Conservation (phyloP, 805 yeast genomes). For the Wickerhamomyces bisporus region DNA sequence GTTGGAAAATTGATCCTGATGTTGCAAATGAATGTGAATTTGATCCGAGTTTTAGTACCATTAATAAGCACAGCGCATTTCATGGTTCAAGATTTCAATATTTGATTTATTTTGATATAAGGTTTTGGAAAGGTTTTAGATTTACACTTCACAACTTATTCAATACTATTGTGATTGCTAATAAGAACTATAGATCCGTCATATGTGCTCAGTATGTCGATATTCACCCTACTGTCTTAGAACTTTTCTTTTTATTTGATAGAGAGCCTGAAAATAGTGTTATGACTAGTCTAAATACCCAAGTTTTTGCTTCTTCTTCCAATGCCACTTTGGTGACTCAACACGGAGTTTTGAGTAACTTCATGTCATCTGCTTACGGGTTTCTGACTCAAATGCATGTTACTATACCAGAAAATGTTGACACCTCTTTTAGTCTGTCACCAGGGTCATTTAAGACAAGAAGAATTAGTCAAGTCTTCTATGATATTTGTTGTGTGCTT, state of each 20-base stretch:
- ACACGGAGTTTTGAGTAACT: slow-evolving; percentile 60
- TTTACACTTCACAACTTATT: slow-evolving; percentile 55
- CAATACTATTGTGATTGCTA: slow-evolving; percentile 59
- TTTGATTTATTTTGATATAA: slow-evolving; percentile 50
- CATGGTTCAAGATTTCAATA: slow-evolving; percentile 39
- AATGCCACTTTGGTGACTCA: slow-evolving; percentile 58
- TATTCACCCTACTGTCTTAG: slow-evolving; percentile 69
- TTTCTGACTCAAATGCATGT: slow-evolving; percentile 53
- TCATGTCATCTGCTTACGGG: slow-evolving; percentile 58
- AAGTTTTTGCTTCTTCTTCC: slow-evolving; percentile 72
- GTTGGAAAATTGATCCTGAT: slow-evolving; percentile 43
- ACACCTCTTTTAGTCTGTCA: slow-evolving; percentile 18
- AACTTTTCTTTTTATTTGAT: slow-evolving; percentile 62
- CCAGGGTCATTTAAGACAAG: slow-evolving; percentile 49
- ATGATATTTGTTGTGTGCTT: slow-evolving; percentile 73
- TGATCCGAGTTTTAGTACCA: slow-evolving; percentile 13
- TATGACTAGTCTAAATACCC: slow-evolving; percentile 69
- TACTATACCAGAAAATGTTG: slow-evolving; percentile 37
- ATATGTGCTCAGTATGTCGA: slow-evolving; percentile 79
- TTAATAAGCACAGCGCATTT: slow-evolving; percentile 14
- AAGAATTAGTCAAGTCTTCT: slow-evolving; percentile 71
- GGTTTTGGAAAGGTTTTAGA: slow-evolving; percentile 67
- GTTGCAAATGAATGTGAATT: slow-evolving; percentile 45
- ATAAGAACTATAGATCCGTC: slow-evolving; percentile 47
- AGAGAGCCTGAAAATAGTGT: slow-evolving; percentile 76